Conservation (phyloP, 352 stramenopile genomes). For the Globisporangium canariense region DNA sequence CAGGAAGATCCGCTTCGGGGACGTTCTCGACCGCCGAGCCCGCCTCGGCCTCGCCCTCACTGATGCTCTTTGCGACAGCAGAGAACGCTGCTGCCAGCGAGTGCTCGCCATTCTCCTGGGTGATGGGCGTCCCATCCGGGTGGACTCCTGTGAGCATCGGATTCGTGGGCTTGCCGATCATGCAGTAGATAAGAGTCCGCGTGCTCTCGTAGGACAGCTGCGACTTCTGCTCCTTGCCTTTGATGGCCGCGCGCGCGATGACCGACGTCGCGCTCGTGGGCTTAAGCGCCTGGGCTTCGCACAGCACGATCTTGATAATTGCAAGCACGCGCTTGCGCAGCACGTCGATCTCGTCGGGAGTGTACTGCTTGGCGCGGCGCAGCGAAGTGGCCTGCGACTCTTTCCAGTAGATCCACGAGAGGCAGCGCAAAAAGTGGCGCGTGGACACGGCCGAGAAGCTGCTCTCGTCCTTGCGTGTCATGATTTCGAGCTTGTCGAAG, state of each 20-base stretch:
- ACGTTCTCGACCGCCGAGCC: conserved; percentile 74
- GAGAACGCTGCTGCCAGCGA: conserved; percentile 33
- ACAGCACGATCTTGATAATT: conserved; percentile 81
- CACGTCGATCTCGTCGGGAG: conserved; percentile 50
- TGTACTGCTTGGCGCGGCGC: conserved; percentile 45
- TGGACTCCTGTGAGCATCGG: conserved; percentile 62
- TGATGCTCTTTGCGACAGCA: conserved; percentile 48
- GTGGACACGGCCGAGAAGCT: conserved; percentile 70
- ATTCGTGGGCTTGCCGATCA: conserved; percentile 82
- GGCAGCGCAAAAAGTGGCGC: conserved; percentile 73
- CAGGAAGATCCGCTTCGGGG: conserved; percentile 62
- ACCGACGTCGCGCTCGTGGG: conserved; percentile 33
- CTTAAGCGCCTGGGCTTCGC: conserved; percentile 59
- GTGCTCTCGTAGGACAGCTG: conserved; percentile 83
- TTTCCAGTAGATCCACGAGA: conserved; percentile 85
- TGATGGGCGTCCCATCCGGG: conserved; percentile 50
- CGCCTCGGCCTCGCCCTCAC: conserved; percentile 64
- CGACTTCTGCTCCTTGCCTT: conserved; percentile 63
- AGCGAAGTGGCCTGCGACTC: conserved; percentile 41
- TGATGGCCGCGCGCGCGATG: conserved; percentile 40
- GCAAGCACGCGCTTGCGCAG: conserved; percentile 63
- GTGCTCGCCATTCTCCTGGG: conserved; percentile 46
- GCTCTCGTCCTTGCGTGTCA: conserved; percentile 68
- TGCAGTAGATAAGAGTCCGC: conserved; percentile 80
- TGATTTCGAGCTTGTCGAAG: conserved; percentile 81